Percentiles rank a stretch among this genome's conserved stretches.
Evolutionary conservation across 2,329 filamentous ascomycete species (phyloP).

Genomic region (Cercospora sp.): DNA sequence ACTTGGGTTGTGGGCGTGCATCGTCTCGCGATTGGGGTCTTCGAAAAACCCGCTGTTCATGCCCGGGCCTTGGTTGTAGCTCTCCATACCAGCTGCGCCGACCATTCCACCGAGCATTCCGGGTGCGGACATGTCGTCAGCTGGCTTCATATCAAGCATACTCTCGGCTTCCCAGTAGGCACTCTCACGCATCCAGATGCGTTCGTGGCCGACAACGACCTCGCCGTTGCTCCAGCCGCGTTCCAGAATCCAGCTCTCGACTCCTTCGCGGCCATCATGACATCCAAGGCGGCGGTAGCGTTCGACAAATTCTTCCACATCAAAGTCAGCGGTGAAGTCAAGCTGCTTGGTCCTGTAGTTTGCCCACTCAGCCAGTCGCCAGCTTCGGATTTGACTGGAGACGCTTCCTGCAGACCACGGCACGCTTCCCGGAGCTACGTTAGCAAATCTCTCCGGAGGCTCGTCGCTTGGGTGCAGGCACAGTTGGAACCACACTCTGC

Average conservation of each 20-base stretch:
- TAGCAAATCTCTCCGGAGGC: slow-evolving; percentile 70
- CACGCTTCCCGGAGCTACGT: slow-evolving; percentile 69
- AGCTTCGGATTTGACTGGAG: slow-evolving; percentile 87
- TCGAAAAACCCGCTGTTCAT: slow-evolving; percentile 41
- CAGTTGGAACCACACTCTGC: slow-evolving; percentile 93
- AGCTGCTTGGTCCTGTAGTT: slow-evolving; percentile 87
- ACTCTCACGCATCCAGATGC: slow-evolving; percentile 90
- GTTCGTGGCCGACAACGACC: slow-evolving; percentile 84
- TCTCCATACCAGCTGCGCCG: slow-evolving; percentile 64
- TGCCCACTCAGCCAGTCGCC: slow-evolving; percentile 94
- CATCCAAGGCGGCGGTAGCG: slow-evolving; percentile 84
- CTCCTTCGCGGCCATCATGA: slow-evolving; percentile 83
- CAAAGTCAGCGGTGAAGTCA: slow-evolving; percentile 96
- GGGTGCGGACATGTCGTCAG: slow-evolving; percentile 44
- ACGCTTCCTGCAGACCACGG: slow-evolving; percentile 92
- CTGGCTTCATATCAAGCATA: slow-evolving; percentile 85
- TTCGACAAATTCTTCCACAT: slow-evolving; percentile 84
- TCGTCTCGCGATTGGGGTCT: slow-evolving; percentile 67
- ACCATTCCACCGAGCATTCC: slow-evolving; percentile 53
- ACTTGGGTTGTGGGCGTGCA: slow-evolving; percentile 57
- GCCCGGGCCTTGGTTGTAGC: slow-evolving; percentile 61
- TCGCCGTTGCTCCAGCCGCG: slow-evolving; percentile 98
- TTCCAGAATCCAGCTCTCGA: slow-evolving; percentile 91
- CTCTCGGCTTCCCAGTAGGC: slow-evolving; percentile 98
- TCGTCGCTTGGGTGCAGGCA: slow-evolving; percentile 90